These are phyloP conservation scores for Gastrodia elata DNA, from an alignment of 106 monocot species.

Conservation along the genomic window DNA sequence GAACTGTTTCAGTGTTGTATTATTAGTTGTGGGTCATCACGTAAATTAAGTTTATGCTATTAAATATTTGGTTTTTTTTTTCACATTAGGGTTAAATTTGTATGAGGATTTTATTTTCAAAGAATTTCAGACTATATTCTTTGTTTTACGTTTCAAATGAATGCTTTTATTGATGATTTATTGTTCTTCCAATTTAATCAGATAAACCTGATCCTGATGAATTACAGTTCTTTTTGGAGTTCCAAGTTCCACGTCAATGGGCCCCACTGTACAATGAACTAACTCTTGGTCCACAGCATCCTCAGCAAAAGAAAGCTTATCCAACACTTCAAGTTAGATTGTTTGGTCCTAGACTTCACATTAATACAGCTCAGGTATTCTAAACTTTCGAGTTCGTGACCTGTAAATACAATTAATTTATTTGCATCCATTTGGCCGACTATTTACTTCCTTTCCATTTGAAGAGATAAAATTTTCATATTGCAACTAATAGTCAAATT, in stretches of 20 bases:
- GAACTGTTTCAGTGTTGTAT: not conserved
- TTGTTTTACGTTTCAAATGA: not conserved
- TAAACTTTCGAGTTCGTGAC: not conserved
- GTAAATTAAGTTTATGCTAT: not conserved
- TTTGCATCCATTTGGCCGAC: not conserved
- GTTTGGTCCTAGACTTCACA: slow-evolving; percentile 66
- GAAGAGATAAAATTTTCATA: no score
- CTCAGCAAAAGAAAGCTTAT: slow-evolving; percentile 49
- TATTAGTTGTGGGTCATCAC: not conserved
- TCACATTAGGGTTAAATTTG: not conserved
- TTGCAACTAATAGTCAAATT: no score
- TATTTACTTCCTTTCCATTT: no score
- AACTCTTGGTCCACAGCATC: slow-evolving; percentile 73
- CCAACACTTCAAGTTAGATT: slow-evolving; percentile 69
- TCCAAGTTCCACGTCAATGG: slow-evolving; percentile 93
- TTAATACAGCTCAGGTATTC: slow-evolving; percentile 80
- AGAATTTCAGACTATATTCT: not conserved
- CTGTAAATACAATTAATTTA: not conserved
- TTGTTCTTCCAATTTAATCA: slow-evolving; percentile 16
- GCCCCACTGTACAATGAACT: slow-evolving; percentile 83
- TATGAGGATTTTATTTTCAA: not conserved
- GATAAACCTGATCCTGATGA: slow-evolving; percentile 85
- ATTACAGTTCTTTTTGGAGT: slow-evolving; percentile 80
- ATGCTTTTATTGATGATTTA: not conserved
- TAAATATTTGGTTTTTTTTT: not conserved